Evolutionary conservation across 1,139 yeast genomes (phyloP).

Genomic region (Magnusiomyces tetraspermus): DNA sequence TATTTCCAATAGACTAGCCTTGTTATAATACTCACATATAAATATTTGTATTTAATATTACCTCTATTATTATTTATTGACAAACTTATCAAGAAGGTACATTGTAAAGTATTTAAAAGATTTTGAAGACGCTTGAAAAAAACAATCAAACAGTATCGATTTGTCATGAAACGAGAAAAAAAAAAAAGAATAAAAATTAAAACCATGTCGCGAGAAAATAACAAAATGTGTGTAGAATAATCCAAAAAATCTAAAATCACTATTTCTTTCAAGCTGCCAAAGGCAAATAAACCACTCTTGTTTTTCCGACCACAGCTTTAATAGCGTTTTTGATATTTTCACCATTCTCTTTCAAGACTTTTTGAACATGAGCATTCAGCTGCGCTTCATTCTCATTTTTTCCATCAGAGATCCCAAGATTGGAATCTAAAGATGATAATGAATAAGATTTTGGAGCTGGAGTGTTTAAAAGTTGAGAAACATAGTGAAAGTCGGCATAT

Average conservation of each 20-base stretch:
- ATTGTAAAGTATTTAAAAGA: too few relatives aligned
- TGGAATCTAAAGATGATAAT: background rate
- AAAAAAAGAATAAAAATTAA: too few relatives aligned
- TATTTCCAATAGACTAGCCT: too few relatives aligned
- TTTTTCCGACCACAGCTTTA: background rate
- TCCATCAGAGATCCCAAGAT: background rate
- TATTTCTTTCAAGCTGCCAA: constrained; percentile 5
- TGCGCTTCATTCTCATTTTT: background rate
- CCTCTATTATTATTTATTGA: too few relatives aligned
- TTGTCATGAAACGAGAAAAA: too few relatives aligned
- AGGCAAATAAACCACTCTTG: constrained; percentile 12
- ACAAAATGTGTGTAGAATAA: too few relatives aligned
- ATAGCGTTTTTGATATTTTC: background rate
- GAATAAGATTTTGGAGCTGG: background rate
- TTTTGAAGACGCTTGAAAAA: too few relatives aligned
- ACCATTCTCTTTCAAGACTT: background rate
- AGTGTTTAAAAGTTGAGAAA: background rate
- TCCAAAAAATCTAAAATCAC: background rate
- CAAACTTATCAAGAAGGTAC: too few relatives aligned
- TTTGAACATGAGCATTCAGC: background rate
- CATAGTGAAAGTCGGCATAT: background rate
- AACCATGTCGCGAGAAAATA: too few relatives aligned
- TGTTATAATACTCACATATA: too few relatives aligned
- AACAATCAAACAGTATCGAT: too few relatives aligned
- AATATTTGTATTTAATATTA: too few relatives aligned